Conservation (phyloP, 2,329 filamentous ascomycete genomes). For the Aspergillus vadensis region DNA sequence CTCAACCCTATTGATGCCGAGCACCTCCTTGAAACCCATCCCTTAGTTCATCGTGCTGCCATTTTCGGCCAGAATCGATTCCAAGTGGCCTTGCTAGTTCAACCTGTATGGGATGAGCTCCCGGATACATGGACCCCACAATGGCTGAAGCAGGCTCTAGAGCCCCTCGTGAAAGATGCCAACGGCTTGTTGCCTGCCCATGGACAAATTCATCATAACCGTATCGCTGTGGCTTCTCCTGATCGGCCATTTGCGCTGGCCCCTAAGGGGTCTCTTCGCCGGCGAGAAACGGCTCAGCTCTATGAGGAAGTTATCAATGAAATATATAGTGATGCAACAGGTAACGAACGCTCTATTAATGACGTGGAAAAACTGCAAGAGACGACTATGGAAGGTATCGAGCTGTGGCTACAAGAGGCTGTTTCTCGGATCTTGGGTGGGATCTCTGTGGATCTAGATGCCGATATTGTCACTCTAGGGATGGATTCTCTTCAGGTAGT, state of each 20-base stretch:
- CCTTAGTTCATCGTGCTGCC: constrained; percentile 30
- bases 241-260: constrained; percentile 48
- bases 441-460: neutral
- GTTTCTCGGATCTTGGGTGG: neutral
- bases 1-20: constrained; percentile 47
- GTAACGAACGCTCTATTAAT: no score
- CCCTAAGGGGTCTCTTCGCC: constrained; percentile 42
- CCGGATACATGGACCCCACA: constrained; percentile 25
- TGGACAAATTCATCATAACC: constrained; percentile 44
- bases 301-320: constrained; percentile 19
- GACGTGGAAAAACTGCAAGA: neutral
- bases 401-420: neutral
- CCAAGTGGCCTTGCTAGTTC: constrained; percentile 40
- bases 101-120: constrained; percentile 27
- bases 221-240: constrained; percentile 43
- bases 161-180: constrained; percentile 39
- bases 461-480: constrained; percentile 14
- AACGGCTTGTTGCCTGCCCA: constrained; percentile 45
- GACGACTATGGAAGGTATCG: neutral
- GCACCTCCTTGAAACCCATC: constrained; percentile 32
- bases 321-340: neutral
- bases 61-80: constrained; percentile 38
- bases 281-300: constrained; percentile 4
- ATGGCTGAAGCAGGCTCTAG: constrained; percentile 43
- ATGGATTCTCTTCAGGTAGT: constrained; percentile 18